Evolutionary conservation across 345 rosid species (phyloP).

Genomic region (Citrus sinensis): DNA sequence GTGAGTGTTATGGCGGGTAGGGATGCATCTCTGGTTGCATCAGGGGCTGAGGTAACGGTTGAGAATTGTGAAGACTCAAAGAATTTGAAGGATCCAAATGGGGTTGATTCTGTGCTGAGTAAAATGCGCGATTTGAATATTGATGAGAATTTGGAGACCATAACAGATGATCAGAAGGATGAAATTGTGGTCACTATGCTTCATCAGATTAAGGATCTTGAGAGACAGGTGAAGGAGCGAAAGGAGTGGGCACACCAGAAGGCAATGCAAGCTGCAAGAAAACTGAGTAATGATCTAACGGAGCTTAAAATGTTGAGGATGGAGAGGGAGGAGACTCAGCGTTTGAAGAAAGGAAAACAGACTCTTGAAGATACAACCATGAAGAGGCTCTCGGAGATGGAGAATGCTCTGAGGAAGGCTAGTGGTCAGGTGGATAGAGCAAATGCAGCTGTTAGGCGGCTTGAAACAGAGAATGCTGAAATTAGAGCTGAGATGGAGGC

Average conservation of each 20-base stretch:
- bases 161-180: slow-evolving; percentile 67
- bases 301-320: slow-evolving; percentile 80
- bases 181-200: slow-evolving; percentile 59
- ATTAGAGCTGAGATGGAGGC: slow-evolving; percentile 95
- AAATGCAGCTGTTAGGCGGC: slow-evolving; percentile 65
- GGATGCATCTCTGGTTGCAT: slow-evolving; percentile 25
- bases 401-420: slow-evolving; percentile 80
- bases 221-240: slow-evolving; percentile 76
- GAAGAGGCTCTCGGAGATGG: slow-evolving; percentile 80
- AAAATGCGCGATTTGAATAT: slow-evolving; percentile 78
- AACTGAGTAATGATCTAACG: slow-evolving; percentile 69
- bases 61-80: slow-evolving; percentile 49
- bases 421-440: slow-evolving; percentile 75
- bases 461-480: slow-evolving; percentile 87
- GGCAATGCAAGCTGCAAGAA: slow-evolving; percentile 97
- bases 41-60: slow-evolving; percentile 22
- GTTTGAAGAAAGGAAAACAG: slow-evolving; percentile 81
- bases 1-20: slow-evolving; percentile 32
- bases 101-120: slow-evolving; percentile 51
- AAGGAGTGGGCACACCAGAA: slow-evolving; percentile 97
- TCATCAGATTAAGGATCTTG: slow-evolving; percentile 69
- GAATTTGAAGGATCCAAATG: slow-evolving; percentile 42
- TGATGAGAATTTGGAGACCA: slow-evolving; percentile 61
- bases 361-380: slow-evolving; percentile 74
- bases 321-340: slow-evolving; percentile 82